Percentiles rank a stretch among this genome's conserved stretches.
phyloP scores from a whole-genome alignment of 805 yeast genomes.

The Starmerella cellae region DNA sequence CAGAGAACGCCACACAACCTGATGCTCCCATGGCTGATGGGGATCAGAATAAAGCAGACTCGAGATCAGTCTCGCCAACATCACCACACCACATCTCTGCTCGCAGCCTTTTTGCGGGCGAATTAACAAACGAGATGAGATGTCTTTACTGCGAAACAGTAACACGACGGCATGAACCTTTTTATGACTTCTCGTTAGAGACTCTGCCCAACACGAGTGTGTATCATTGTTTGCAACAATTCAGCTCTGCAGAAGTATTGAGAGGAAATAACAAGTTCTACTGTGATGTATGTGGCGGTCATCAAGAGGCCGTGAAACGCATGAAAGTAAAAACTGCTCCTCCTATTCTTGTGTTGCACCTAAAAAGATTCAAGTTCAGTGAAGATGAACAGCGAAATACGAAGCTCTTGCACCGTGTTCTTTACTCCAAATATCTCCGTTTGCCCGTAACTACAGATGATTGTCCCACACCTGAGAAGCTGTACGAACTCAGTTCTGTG shows the following conservation, averaged over 20 bases:
- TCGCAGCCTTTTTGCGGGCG: constrained; percentile 68
- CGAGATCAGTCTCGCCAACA: neutral
- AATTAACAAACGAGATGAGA: constrained; percentile 71
- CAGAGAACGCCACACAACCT: constrained; percentile 13
- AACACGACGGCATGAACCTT: constrained; percentile 70
- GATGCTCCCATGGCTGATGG: neutral
- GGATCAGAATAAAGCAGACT: neutral
- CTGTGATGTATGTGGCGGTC: constrained; percentile 78
- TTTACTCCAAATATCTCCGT: constrained; percentile 61
- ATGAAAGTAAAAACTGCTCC: constrained; percentile 72
- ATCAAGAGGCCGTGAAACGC: constrained; percentile 88
- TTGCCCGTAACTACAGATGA: constrained; percentile 52
- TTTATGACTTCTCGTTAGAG: constrained; percentile 77
- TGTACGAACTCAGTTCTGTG: constrained; percentile 71
- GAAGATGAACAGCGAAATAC: constrained; percentile 70
- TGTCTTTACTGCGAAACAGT: constrained; percentile 80
- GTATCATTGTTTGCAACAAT: constrained; percentile 65
- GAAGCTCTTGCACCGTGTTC: constrained; percentile 73
- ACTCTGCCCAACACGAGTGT: constrained; percentile 61
- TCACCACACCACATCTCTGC: constrained; percentile 23
- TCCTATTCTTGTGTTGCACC: constrained; percentile 62
- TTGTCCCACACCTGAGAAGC: constrained; percentile 37
- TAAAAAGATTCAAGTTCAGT: constrained; percentile 84
- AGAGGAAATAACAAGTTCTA: constrained; percentile 81
- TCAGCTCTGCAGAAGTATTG: constrained; percentile 73